These are phyloP conservation scores for Apophysomyces trapeziformis DNA, from an alignment of 371 early-diverging fungal genomes.

Conservation along the genomic window DNA sequence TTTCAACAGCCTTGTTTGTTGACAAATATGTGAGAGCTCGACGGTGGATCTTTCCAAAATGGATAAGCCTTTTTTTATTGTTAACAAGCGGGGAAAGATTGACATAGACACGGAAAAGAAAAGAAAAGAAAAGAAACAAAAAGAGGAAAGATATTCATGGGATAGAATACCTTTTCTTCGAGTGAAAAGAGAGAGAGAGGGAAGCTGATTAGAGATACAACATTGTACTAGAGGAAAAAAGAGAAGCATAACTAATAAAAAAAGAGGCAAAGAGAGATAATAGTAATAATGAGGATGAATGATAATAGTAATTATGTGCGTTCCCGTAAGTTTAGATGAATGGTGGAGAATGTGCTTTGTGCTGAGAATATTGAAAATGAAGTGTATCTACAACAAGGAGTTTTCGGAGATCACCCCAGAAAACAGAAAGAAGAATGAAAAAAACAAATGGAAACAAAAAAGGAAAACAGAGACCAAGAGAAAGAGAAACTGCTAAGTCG, in stretches of 20 bases:
- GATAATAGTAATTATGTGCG: slow-evolving; percentile 1
- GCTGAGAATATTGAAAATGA: not conserved
- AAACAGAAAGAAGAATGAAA: not conserved
- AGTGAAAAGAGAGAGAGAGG: no score
- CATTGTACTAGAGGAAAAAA: slow-evolving; percentile 4
- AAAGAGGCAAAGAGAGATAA: not conserved
- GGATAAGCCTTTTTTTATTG: not conserved
- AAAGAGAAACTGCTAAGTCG: not conserved
- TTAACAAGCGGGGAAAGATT: not conserved
- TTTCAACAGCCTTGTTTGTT: not conserved
- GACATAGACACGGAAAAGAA: not conserved
- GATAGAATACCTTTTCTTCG: not conserved
- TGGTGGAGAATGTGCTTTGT: slow-evolving; percentile 4
- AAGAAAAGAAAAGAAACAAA: no score
- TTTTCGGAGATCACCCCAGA: not conserved
- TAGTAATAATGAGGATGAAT: no score
- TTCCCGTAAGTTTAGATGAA: slow-evolving; percentile 2
- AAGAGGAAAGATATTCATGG: not conserved
- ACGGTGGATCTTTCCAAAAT: no score
- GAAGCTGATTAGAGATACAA: slow-evolving; percentile 2
- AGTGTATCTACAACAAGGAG: slow-evolving; percentile 9
- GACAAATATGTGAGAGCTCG: not conserved
- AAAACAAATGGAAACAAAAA: not conserved
- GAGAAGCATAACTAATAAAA: not conserved
- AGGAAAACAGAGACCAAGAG: no score